A percentile compares a stretch with the other conserved stretches of the same genome.
phyloP scores from a whole-genome alignment of 1,284 basidiomycete genomes.

The Hemileia vastatrix region DNA sequence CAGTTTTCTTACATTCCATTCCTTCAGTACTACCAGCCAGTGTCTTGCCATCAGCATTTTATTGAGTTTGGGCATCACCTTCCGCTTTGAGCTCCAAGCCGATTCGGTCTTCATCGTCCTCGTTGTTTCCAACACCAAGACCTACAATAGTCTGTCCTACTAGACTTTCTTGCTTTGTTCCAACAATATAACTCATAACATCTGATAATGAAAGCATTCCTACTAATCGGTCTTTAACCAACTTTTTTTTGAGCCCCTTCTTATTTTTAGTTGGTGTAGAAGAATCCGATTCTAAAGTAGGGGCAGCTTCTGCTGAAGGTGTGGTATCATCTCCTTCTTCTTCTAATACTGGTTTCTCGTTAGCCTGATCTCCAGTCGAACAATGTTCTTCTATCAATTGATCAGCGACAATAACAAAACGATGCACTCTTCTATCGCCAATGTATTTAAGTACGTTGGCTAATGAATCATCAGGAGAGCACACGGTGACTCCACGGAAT shows the following conservation, averaged over 20 bases:
- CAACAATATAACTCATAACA: slow-evolving; percentile 76
- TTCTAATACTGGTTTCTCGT: not conserved
- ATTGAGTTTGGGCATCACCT: no score
- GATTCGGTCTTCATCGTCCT: no score
- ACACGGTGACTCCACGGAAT: slow-evolving; percentile 92
- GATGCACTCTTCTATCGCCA: slow-evolving; percentile 84
- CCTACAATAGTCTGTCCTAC: slow-evolving; percentile 25
- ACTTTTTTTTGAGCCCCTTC: slow-evolving; percentile 3
- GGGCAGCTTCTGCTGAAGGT: slow-evolving; percentile 8
- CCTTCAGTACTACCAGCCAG: no score
- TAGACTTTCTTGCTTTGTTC: slow-evolving; percentile 31
- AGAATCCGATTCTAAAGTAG: not conserved
- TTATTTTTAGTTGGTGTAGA: not conserved
- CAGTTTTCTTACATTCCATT: no score
- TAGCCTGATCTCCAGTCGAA: slow-evolving; percentile 4
- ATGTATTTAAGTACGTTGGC: slow-evolving; percentile 84
- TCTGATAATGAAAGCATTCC: slow-evolving; percentile 87
- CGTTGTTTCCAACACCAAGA: no score
- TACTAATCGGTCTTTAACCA: slow-evolving; percentile 62
- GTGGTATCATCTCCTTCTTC: slow-evolving; percentile 11
- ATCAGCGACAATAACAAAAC: slow-evolving; percentile 69
- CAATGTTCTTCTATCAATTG: not conserved
- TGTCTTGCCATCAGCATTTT: no score
- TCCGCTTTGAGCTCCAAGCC: no score
- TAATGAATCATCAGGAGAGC: slow-evolving; percentile 85